Evolutionary conservation across 164 flowering plant genomes (phyloP), one percentile per base, ranked within the genome.

Genomic region (Vitis labrusca): DNA sequence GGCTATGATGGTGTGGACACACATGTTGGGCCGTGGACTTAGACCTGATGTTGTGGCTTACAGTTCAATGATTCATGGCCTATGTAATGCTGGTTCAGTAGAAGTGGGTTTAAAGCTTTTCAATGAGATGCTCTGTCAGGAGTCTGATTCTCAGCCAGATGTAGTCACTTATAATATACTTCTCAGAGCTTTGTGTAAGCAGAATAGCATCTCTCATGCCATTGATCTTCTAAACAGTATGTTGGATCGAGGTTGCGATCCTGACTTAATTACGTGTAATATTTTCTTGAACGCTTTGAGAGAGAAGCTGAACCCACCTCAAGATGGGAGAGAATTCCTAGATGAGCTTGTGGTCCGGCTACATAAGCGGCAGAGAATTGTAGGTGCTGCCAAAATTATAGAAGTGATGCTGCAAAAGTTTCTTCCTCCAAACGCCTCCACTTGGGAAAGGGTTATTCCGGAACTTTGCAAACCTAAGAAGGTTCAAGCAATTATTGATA

Each of bases 241-340:
- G 98, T 63, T 94, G 61, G 89, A 88, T 75, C 77, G 64, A 61
- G 91, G 84, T 15, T 90, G 92, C 77, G 93, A 94, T 79, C 97
- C 97, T 59, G 90, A 92, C 72, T 27, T 78, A 10, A 71, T 72
- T 60, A 90, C 94, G 15, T 92, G 98, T 74, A 84, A 89, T 64
- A 84, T 84, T 47, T 88, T 94, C 66, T 68, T 93, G 81, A 82
- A 65, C 71, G 71, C 79, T 73, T 76, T 93, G 60, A 77, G 72
- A 51, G 89, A 93, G 71, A 86, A 83, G 62, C 29, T 76, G 65
- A 68, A 83, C 30, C 85, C 88, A 54, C 84, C 87, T 48, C 85
- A 83, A 74, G 89, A 83, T 77, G 88, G 93, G 52, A 75, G 83
- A 30, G 82, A 88, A 29, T 94, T 92, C 77, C 72, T 94, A 27